Conservation (phyloP, 345 rosid species). For the Aquilaria sinensis region DNA sequence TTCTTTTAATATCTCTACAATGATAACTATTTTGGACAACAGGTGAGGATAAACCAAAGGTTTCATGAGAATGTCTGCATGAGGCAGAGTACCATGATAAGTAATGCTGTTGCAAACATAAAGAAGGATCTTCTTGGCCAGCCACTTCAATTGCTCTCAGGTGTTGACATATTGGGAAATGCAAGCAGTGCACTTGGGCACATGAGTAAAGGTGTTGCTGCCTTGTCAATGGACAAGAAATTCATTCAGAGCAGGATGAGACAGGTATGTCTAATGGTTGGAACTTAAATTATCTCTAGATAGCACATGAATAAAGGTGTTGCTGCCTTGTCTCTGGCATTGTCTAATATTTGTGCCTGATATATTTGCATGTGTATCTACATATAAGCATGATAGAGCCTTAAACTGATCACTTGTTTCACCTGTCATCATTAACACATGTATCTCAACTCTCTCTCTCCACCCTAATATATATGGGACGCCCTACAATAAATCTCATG, state of each 20-base stretch:
- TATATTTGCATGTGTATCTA: too few species aligned
- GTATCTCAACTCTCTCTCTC: too few species aligned
- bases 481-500: too few species aligned
- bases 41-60: conserved; percentile 88
- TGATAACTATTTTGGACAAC: conserved; percentile 17
- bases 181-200: conserved; percentile 99
- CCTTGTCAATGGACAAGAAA: conserved; percentile 94
- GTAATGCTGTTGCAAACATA: conserved; percentile 64
- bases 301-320: too few species aligned
- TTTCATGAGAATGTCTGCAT: conserved; percentile 74
- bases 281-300: not conserved
- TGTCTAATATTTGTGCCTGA: too few species aligned
- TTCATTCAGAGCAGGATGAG: conserved; percentile 92
- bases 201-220: conserved; percentile 99
- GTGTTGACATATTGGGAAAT: conserved; percentile 95
- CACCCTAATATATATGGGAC: too few species aligned
- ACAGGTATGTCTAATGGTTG: conserved; percentile 51
- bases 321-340: too few species aligned
- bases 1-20: not conserved
- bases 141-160: conserved; percentile 93
- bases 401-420: too few species aligned
- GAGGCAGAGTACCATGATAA: conserved; percentile 93
- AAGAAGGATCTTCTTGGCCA: conserved; percentile 94
- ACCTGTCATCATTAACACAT: too few species aligned
- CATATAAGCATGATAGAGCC: too few species aligned